Base-by-base conservation (phyloP, 1,284 basidiomycete species). In the Rhodotorula glutinis region DNA sequence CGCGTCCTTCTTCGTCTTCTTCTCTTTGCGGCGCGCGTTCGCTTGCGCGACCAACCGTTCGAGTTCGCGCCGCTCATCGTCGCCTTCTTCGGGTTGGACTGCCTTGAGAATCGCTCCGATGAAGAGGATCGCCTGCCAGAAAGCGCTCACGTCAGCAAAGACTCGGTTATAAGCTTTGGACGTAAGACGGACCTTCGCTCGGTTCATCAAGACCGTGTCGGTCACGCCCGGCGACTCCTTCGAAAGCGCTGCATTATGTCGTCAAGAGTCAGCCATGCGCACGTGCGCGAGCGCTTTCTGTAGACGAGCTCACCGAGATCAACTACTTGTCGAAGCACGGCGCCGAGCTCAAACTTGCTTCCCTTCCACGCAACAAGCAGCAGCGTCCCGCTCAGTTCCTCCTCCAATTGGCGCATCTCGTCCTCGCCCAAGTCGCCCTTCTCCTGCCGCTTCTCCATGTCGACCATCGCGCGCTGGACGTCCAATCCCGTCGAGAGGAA, bases 291-390 rank as follows among this genome's bases (percentile, higher is more conserved):
- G 25, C 43, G 13, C 30, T 25, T 17, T 3, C 21, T 21, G 23
- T 21, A 25, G 33, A n/a, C 17, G 17, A 75, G n/a, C 78, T 73
- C 62, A 92, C 91, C 77, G 89, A 89, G 49, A 88, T 86, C 75
- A n/a, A 76, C 75, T 29, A 75, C 76, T 57, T 76, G 72, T 54
- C 76, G 59, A 30, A 77, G 58, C 4, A 77, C 73, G 13, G 66
- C 71, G 49, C 74, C 70, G 38, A 95, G 91, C 81, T 97, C 93
- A 77, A 95, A 87, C 58, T 92, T 86, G 2, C 92, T 93, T 21
- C 92, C 93, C 67, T 91, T 86, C 93, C 93, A 97, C 33, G 93
- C 94, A 14, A 92, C 92, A 41, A 96, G 85, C 80, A 97, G 44
- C 74, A 88, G 86, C 82, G 94, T 97, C 67, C 92, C 92, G 23